These are phyloP conservation scores for Penicillium roqueforti DNA, from an alignment of 495 filamentous ascomycete genomes.

Conservation along the genomic window DNA sequence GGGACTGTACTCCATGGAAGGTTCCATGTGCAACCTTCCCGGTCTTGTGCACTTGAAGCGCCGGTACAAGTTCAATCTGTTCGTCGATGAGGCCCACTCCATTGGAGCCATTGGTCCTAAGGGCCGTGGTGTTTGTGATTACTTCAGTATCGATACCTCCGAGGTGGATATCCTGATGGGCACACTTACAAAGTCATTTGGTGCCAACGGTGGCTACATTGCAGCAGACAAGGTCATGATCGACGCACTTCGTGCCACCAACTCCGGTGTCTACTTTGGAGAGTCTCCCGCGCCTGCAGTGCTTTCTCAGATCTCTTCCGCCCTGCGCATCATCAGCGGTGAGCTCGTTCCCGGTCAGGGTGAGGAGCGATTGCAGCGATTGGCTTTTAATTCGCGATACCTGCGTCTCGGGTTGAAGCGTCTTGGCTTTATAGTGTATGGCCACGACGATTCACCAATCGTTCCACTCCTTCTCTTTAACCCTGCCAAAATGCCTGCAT, in stretches of 20 bases:
- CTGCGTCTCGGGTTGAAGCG: conserved; percentile 94
- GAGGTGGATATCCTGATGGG: conserved; percentile 98
- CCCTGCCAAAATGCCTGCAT: conserved; percentile 95
- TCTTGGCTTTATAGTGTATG: conserved; percentile 93
- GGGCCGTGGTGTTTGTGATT: conserved; percentile 94
- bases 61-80: conserved; percentile 94
- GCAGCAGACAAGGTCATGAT: conserved; percentile 88
- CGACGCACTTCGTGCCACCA: conserved; percentile 79
- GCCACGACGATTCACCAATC: conserved; percentile 96
- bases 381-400: conserved; percentile 98
- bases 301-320: conserved; percentile 79
- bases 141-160: conserved; percentile 81
- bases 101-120: conserved; percentile 86
- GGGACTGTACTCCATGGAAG: conserved; percentile 98
- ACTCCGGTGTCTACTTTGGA: conserved; percentile 81
- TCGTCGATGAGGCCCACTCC: conserved; percentile 95
- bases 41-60: conserved; percentile 79
- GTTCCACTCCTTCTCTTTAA: conserved; percentile 92
- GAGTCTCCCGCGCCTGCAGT: conserved; percentile 85
- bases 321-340: conserved; percentile 81
- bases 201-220: conserved; percentile 95
- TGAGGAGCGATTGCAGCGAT: conserved; percentile 89
- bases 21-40: conserved; percentile 94
- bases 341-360: conserved; percentile 87
- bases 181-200: conserved; percentile 96